Base-by-base conservation (phyloP, 192 early-diverging fungal genomes). In the Backusella sp. region DNA sequence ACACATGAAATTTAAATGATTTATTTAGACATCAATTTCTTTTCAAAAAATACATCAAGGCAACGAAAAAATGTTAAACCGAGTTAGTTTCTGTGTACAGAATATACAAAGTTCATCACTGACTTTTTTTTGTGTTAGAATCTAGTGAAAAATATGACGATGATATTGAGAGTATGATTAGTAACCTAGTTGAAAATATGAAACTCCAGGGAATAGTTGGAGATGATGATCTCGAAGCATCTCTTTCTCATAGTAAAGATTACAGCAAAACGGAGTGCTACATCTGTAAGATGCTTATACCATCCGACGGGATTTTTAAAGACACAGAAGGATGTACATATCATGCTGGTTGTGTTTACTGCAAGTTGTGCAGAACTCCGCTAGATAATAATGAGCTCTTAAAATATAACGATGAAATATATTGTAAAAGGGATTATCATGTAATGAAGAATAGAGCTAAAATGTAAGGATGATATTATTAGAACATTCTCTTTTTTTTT, bases 381-480 rank as follows among this genome's bases (percentile, higher is more conserved):
- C 81, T 92, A 11, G 82, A 82, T 65, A 9, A 1, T 15, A 79
- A 84, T 82, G 83, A 49, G 1, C 19, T 21, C 23, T 41, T 44
- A 28, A 87, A 88, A 70, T 82, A 88, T 68, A 84, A 92, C 56
- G 87, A 86, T 34, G 79, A 86, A 19, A 76, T 90, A 30, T 90
- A 86, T 36, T 92, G 91, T 77, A 90, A 92, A 56, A 78, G 81
- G 49, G 84, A 88, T 78, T 92, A 89, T 66, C 59, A 85, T 36
- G 72, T 82, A 15, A 53, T 80, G 17, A 73, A 82, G 46, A 71
- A 84, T 32, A 46, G 81, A 5, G 86, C 82, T 30, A 76, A 79
- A 66, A 88, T 87, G 89, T 90, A 84, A 62, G 80, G 11, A 59
- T 21, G 21, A 49, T 21, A 49, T 49, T 49, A 17, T 49, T 49